These are phyloP conservation scores for Aspergillus jensenii DNA, from an alignment of 2,329 filamentous ascomycete species.

Conservation along the genomic window DNA sequence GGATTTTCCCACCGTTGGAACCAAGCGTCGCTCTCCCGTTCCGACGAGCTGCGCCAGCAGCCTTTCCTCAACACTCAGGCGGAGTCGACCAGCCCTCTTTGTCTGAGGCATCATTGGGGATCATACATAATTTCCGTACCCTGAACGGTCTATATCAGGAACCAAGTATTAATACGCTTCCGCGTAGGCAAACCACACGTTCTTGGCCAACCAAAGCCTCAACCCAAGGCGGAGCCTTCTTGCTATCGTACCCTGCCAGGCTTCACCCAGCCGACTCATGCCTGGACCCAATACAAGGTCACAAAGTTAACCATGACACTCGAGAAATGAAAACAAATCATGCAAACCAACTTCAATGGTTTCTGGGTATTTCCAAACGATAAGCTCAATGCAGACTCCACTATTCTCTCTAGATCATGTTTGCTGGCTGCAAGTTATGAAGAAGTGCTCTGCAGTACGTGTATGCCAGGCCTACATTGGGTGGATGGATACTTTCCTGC, in stretches of 20 bases:
- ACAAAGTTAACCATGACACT: background rate
- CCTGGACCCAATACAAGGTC: background rate
- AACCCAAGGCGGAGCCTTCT: background rate
- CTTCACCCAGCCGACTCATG: background rate
- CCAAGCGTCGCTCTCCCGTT: background rate
- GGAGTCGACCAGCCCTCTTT: background rate
- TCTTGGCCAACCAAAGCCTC: background rate
- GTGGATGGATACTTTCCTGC: background rate
- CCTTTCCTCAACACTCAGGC: background rate
- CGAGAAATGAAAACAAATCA: background rate
- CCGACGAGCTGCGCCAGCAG: background rate
- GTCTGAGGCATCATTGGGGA: background rate
- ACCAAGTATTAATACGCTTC: background rate
- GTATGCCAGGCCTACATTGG: background rate
- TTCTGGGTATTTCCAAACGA: background rate
- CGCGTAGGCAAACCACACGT: background rate
- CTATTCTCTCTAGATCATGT: background rate
- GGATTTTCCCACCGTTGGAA: background rate
- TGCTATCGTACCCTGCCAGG: background rate
- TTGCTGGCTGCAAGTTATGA: background rate
- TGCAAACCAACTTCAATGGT: background rate
- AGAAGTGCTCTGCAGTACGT: background rate
- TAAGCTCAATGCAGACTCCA: conserved; percentile 8
- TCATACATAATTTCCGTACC: background rate
- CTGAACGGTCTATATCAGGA: background rate